A percentile compares a stretch with the other conserved stretches of the same genome.
phyloP scores from a whole-genome alignment of 2,329 filamentous ascomycete genomes.

The Calonectria fujianensis region DNA sequence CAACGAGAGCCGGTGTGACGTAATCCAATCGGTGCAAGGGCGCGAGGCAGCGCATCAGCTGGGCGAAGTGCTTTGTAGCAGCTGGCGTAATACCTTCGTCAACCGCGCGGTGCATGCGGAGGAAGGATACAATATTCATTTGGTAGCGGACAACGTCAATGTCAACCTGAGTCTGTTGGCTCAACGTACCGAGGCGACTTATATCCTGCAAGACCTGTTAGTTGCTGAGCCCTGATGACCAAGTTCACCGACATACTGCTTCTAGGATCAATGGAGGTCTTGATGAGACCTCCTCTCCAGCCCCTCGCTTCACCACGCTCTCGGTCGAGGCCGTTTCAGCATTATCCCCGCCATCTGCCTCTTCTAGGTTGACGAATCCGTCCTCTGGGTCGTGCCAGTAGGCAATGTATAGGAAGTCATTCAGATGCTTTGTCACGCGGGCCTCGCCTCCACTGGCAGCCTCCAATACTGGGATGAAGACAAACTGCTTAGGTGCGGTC shows the following conservation, averaged over 20 bases:
- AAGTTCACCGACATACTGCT: conserved; percentile 60
- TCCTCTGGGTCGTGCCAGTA: conserved; percentile 86
- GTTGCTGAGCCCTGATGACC: conserved; percentile 1
- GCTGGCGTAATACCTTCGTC: conserved; percentile 84
- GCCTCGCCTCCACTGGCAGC: conserved; percentile 67
- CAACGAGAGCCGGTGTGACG: conserved; percentile 88
- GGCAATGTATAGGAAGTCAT: conserved; percentile 91
- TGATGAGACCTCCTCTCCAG: conserved; percentile 45
- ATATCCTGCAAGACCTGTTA: conserved; percentile 69
- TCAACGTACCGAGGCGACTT: conserved; percentile 74
- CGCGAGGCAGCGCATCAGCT: conserved; percentile 83
- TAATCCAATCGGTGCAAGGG: conserved; percentile 88
- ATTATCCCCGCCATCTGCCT: conserved; percentile 62
- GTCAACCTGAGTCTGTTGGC: conserved; percentile 77
- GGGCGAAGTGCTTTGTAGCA: conserved; percentile 85
- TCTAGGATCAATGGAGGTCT: conserved; percentile 63
- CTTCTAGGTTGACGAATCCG: conserved; percentile 85
- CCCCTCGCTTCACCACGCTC: conserved; percentile 67
- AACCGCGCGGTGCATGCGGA: conserved; percentile 91
- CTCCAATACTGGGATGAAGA: conserved; percentile 84
- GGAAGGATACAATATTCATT: conserved; percentile 90
- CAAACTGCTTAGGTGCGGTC: conserved; percentile 83
- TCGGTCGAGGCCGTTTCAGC: conserved; percentile 61
- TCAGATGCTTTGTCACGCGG: conserved; percentile 76
- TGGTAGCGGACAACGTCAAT: conserved; percentile 89